A percentile compares a stretch with the other conserved stretches of the same genome.
phyloP scores from a whole-genome alignment of 371 early-diverging fungal species.

The Mortierella sp. region DNA sequence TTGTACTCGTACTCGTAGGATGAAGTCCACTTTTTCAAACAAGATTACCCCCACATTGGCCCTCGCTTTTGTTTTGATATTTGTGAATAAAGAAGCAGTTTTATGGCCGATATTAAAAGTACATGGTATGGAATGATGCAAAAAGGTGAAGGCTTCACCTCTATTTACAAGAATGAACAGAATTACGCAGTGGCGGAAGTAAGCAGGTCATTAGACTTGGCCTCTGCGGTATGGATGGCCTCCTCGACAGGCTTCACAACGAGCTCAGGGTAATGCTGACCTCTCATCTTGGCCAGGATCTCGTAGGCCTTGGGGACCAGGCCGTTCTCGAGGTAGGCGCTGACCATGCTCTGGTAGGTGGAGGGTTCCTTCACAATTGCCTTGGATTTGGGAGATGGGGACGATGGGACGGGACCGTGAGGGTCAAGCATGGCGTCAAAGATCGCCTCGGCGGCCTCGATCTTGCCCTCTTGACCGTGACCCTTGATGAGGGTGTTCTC shows the following conservation, averaged over 20 bases:
- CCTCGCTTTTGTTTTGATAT: neutral
- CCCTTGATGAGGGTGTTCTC: constrained; percentile 74
- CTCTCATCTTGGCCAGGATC: constrained; percentile 36
- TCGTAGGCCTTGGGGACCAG: constrained; percentile 59
- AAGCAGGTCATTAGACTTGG: neutral
- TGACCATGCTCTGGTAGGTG: constrained; percentile 74
- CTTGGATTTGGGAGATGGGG: constrained; percentile 16
- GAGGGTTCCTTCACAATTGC: constrained; percentile 67
- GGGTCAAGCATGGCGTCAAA: constrained; percentile 72
- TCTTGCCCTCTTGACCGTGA: constrained; percentile 56
- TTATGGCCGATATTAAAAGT: neutral
- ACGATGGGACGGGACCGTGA: constrained; percentile 20
- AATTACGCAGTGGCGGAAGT: constrained; percentile 4
- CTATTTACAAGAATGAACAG: neutral
- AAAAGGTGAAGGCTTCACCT: neutral
- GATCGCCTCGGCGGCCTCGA: constrained; percentile 64
- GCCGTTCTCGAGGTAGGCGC: constrained; percentile 64
- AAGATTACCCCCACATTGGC: too few relatives aligned
- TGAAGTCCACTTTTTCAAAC: too few relatives aligned
- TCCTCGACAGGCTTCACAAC: constrained; percentile 54
- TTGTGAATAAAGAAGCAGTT: neutral
- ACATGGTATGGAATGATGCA: neutral
- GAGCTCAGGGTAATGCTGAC: constrained; percentile 48
- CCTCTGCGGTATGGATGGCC: constrained; percentile 25
- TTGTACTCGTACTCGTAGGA: too few relatives aligned